phyloP scores from a whole-genome alignment of 345 rosid species.

The Viola odorata region DNA sequence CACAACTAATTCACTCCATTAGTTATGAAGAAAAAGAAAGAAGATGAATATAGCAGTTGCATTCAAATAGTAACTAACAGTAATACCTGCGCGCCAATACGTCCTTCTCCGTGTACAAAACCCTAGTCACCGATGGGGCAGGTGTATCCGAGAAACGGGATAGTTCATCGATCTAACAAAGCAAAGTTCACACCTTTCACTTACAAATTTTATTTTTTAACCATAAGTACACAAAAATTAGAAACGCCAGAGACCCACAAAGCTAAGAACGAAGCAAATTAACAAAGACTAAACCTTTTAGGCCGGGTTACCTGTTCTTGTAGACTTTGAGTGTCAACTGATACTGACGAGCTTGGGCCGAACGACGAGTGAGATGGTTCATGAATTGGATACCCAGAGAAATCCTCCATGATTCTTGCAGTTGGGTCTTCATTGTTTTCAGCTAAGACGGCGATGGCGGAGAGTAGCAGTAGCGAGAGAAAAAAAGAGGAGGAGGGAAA shows the following conservation, averaged over 20 bases:
- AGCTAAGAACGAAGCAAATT: neutral
- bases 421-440: slow-evolving; percentile 48
- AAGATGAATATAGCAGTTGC: too few species aligned
- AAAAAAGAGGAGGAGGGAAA: slow-evolving; percentile 7
- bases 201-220: slow-evolving; percentile 1
- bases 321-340: slow-evolving; percentile 48
- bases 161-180: slow-evolving; percentile 67
- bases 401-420: slow-evolving; percentile 65
- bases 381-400: slow-evolving; percentile 76
- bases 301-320: slow-evolving; percentile 50
- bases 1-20: neutral
- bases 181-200: neutral
- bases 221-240: neutral
- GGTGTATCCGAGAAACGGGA: slow-evolving; percentile 79
- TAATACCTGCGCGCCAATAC: slow-evolving; percentile 64
- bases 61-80: too few species aligned
- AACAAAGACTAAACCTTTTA: neutral
- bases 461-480: slow-evolving; percentile 16
- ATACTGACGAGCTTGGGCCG: slow-evolving; percentile 35
- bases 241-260: neutral
- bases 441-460: slow-evolving; percentile 30
- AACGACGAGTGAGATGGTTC: slow-evolving; percentile 38
- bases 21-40: too few species aligned
- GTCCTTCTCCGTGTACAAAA: slow-evolving; percentile 75
- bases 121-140: slow-evolving; percentile 82